Base-by-base conservation (phyloP, 2,329 filamentous ascomycete species). In the Ploettnerulaceae sp. region DNA sequence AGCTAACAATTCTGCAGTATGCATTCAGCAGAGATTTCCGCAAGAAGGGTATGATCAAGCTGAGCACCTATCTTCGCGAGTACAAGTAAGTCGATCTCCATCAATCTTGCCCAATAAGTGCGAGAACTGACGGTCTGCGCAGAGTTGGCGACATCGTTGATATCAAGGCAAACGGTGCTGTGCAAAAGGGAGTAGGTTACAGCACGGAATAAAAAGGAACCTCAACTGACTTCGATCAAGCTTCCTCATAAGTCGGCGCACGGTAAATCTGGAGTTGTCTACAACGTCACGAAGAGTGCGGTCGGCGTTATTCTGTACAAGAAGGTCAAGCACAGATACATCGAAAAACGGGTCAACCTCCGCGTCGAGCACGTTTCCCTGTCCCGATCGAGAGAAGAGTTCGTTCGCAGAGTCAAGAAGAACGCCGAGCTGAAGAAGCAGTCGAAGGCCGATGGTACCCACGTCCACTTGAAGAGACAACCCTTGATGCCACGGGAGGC, bases 291-390 rank as follows among this genome's bases (percentile, higher is more conserved):
- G 76, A 95, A 96, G 84, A 86, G 82, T 66, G 87, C 93, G 60
- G 89, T 98, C 70, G 93, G 93, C 67, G 86, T 98, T 73, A 96
- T 98, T 77, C 87, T 98, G 76, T 91, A 95, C 86, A 96, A 95
- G 84, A 89, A 94, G 74, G 93, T 98, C 71, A 89, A 90, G 77
- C 93, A 97, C 85, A 87, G 91, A 69, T 98, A 96, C 84, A 81
- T 98, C 72, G 93, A 98, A 87, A 98, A 98, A 89, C 91, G 93
- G 73, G 84, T 98, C 79, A 97, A 95, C 84, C 80, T 98, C 76
- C 89, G 93, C 71, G 75, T 97, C 74, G 93, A 98, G 85, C 93
- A 98, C 84, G 81, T 98, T 75, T 75, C 76, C 68, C 86, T 87
- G 70, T 97, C 91, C 64, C 86, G 93, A 71, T 97, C 91, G 67